Conservation (phyloP, 805 yeast genomes). For the Metschnikowia picachoensis region DNA sequence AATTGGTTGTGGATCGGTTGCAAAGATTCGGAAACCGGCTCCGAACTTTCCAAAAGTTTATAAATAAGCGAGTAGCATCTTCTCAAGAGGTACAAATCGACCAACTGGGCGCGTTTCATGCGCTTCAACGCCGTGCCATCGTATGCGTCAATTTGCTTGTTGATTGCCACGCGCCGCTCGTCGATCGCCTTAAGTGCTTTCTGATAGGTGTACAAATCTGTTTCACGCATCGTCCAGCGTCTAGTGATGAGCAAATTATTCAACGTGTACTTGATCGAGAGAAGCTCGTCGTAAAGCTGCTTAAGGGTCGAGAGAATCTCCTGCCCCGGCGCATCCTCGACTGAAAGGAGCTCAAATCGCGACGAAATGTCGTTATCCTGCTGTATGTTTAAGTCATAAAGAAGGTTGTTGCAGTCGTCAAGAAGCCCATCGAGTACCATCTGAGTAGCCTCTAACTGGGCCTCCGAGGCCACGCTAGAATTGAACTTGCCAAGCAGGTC, state of each 20-base stretch:
- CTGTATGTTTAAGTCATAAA: conserved; percentile 61
- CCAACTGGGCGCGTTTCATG: conserved; percentile 36
- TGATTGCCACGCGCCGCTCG: conserved; percentile 52
- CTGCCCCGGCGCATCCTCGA: conserved; percentile 38
- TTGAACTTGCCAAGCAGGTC: conserved; percentile 55
- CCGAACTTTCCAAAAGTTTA: conserved; percentile 83
- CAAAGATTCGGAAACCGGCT: conserved; percentile 92
- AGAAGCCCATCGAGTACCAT: conserved; percentile 66
- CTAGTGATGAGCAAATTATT: conserved; percentile 86
- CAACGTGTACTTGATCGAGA: conserved; percentile 64
- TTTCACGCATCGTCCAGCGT: conserved; percentile 96
- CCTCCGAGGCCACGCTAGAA: conserved; percentile 19
- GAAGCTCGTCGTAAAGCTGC: conserved; percentile 58
- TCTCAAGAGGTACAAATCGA: conserved; percentile 73
- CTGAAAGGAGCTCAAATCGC: conserved; percentile 22
- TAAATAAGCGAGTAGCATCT: conserved; percentile 89
- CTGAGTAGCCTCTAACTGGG: conserved; percentile 27
- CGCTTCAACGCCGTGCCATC: conserved; percentile 10
- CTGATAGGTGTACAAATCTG: conserved; percentile 86
- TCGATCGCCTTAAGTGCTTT: conserved; percentile 71
- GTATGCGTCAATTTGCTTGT: conserved; percentile 20
- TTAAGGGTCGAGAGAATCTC: conserved; percentile 28
- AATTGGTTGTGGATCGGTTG: conserved; percentile 93
- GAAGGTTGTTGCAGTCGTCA: conserved; percentile 77
- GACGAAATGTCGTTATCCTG: conserved; percentile 24